Evolutionary conservation across 768 basidiomycete genomes (phyloP).

Genomic region (Collybia mongolica): DNA sequence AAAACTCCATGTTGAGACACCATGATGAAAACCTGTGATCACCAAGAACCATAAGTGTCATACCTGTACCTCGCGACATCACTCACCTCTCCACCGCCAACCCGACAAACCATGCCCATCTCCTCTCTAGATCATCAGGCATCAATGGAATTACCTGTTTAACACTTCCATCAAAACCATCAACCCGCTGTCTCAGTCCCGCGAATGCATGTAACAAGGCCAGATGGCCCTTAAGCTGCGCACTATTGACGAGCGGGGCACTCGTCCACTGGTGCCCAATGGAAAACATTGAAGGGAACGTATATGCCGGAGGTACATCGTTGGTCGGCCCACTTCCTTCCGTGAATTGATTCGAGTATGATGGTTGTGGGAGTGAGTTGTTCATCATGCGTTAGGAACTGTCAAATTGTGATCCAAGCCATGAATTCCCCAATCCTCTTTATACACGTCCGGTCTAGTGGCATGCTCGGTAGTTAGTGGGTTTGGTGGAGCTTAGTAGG

Average conservation of each 20-base stretch:
- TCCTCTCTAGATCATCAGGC: constrained; percentile 4
- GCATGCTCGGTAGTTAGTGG: too few species aligned
- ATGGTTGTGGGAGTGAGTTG: too few species aligned
- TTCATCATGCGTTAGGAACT: too few species aligned
- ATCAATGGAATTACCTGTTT: neutral
- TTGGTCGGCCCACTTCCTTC: too few species aligned
- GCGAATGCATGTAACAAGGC: constrained; percentile 11
- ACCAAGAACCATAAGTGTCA: neutral
- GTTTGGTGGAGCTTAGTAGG: too few species aligned
- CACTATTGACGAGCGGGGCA: constrained; percentile 6
- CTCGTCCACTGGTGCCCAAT: constrained; percentile 1
- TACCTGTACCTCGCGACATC: neutral
- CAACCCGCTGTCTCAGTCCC: constrained; percentile 2
- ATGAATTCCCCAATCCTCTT: too few species aligned
- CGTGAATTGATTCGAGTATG: too few species aligned
- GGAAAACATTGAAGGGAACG: constrained; percentile 4
- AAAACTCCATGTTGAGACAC: neutral
- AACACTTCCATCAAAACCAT: neutral
- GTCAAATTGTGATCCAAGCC: too few species aligned
- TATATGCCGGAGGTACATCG: constrained; percentile 1
- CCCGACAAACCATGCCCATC: constrained; percentile 15
- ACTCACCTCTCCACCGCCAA: constrained; percentile 12
- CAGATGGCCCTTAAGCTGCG: constrained; percentile 12
- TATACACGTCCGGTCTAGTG: too few species aligned
- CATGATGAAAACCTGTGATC: neutral